These are phyloP conservation scores for Histomonas meleagridis DNA, from an alignment of 208 protist species.

Conservation along the genomic window DNA sequence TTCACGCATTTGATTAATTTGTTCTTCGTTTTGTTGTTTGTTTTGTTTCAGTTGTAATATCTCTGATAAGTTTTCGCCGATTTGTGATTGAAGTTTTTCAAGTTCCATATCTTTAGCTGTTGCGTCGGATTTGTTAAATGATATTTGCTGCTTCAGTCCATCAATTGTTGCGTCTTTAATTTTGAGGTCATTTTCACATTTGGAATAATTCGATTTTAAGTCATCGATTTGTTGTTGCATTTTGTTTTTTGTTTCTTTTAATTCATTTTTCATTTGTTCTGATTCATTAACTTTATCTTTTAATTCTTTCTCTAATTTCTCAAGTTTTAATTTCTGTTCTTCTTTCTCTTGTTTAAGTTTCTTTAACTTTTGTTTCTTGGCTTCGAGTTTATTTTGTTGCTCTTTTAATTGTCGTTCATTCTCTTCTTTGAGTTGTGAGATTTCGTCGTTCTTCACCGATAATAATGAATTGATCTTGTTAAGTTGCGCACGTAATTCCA, in stretches of 20 bases:
- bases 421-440: background rate
- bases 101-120: background rate
- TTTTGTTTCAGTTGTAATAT: background rate
- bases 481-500: background rate
- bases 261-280: background rate
- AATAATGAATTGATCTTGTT: background rate
- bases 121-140: background rate
- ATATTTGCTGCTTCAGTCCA: background rate
- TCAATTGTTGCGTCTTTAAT: background rate
- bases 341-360: background rate
- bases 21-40: background rate
- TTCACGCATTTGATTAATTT: no score
- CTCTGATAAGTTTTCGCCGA: background rate
- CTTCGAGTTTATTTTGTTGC: background rate
- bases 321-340: background rate
- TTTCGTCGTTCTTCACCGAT: background rate
- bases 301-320: background rate
- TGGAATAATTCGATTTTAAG: background rate
- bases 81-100: background rate
- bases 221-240: background rate
- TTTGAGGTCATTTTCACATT: no score
- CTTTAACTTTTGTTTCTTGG: background rate
- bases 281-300: background rate
- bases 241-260: background rate
- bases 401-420: background rate